These are phyloP conservation scores for Escallonia rubra DNA, from an alignment of 129 eudicot species.

Conservation along the genomic window DNA sequence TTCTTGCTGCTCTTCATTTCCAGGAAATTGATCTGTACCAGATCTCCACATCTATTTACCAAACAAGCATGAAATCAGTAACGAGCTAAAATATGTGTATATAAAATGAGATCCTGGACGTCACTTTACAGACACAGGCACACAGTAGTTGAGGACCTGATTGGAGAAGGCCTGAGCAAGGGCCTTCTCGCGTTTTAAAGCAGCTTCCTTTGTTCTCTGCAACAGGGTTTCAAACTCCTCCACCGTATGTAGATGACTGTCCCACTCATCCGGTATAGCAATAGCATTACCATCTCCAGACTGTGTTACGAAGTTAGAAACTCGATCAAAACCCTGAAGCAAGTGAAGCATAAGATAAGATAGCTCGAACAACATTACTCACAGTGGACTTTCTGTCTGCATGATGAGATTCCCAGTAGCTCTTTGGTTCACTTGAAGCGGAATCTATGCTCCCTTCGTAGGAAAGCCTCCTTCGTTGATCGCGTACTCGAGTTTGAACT, in stretches of 20 bases:
- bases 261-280: slow-evolving; percentile 22
- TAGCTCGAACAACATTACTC: slow-evolving; percentile 1
- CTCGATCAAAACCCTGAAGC: background rate
- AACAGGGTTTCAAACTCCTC: slow-evolving; percentile 24
- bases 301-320: slow-evolving; percentile 14
- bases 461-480: slow-evolving; percentile 57
- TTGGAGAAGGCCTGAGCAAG: slow-evolving; percentile 34
- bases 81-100: background rate
- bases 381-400: slow-evolving; percentile 22
- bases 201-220: slow-evolving; percentile 23
- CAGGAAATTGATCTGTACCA: slow-evolving; percentile 15
- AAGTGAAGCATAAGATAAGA: background rate
- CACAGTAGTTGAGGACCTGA: slow-evolving; percentile 24
- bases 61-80: background rate
- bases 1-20: slow-evolving; percentile 11
- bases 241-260: slow-evolving; percentile 13
- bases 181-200: slow-evolving; percentile 23
- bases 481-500: slow-evolving; percentile 49
- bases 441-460: slow-evolving; percentile 18
- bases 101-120: no score
- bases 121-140: background rate
- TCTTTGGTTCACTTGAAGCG: slow-evolving; percentile 8
- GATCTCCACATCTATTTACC: slow-evolving; percentile 34
- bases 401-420: slow-evolving; percentile 9
- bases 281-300: slow-evolving; percentile 20